Base-by-base conservation (phyloP, 208 protist species). In the Endotrypanum monterogeii region DNA sequence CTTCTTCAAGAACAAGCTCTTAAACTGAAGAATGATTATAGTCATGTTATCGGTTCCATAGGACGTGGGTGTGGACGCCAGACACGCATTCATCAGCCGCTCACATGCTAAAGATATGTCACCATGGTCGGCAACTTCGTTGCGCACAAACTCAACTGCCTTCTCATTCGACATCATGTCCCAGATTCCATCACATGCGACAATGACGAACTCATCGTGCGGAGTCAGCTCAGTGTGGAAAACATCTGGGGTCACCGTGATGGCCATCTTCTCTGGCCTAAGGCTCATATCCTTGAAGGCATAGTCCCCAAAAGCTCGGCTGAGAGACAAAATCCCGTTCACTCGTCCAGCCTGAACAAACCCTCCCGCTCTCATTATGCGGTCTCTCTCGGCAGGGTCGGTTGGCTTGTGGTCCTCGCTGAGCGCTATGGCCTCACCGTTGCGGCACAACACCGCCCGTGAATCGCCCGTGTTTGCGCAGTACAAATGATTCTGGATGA, bases 381-480 rank as follows among this genome's bases (percentile, higher is more conserved):
- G 90, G 52, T 92, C 82, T 39, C 73, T 84, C 73, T 99, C 96
- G 28, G 72, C 79, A 2, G 74, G 79, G 57, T 98, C 91, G 2
- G 76, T 97, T 1, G 97, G 97, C 78, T 98, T 98, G 83, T 99
- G 98, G 78, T 99, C 98, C 54, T 96, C 93, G 57, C 91, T 97
- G n/a, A 99, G 72, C 18, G 94, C 87, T 70, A 98, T 86, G 44
- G 94, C 94, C 54, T 84, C 80, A 12, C 96, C 96, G 35, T 83
- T 86, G 4, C 92, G 84, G 65, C 91, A 98, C 28, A 98, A 69
- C 0, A 99, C 92, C 7, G 89, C 86, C 35, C 98, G 78, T 11
- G 94, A 96, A 80, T 99, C 98, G 35, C 98, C 98, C 48, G 95
- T 89, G 77, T 98, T 99, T 56, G 94, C 95, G 63, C 94, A 98